Evolutionary conservation across 2,329 filamentous ascomycete species (phyloP), one percentile per base, ranked within the genome.

Genomic region (Botrytis byssoidea): DNA sequence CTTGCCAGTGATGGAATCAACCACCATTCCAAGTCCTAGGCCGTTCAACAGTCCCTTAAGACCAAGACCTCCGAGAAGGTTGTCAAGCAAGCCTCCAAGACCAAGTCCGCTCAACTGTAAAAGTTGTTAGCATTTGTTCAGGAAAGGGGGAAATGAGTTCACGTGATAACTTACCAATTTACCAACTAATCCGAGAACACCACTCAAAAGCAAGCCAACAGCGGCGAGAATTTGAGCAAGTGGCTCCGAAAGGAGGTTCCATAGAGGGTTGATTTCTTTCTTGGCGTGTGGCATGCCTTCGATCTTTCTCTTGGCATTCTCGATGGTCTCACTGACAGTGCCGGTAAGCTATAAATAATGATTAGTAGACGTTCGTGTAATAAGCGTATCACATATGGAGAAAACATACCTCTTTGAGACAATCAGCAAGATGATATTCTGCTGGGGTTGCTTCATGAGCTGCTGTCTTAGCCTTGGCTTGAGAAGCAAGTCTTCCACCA

Each of bases 271-370:
- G 75, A 97, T 88, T 85, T 95, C 91, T 87, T 97, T 95, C 91
- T 97, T 97, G 61, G 94, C 95, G 78, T 97, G 92, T 9, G 95
- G 94, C 93, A 97, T 96, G 80, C 93, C 92, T 80, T 92, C 90
- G 75, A 97, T 92, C 86, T 93, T 93, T 85, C 92, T 93, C 89
- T 95, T 96, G 40, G 93, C 92, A 76, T 92, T 91, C 80, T 98
- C 94, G 78, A 98, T 95, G 37, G 91, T 93, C 79, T 91, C 90
- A 65, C 92, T 91, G 35, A 98, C 92, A 40, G 89, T 91, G 32
- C 91, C 91, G 0, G 94, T 95, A 74, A 97, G 87, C 84, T 73
- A 44, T 59, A 40, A 37, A 68, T 22, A 90, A 72, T 29, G 3
- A 37, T 78, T 37, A 74, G 71, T 68, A 22, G 70, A 66, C 37